These are phyloP conservation scores for Paracoccidioides lutzii DNA, from an alignment of 2,329 filamentous ascomycete species.

Conservation along the genomic window DNA sequence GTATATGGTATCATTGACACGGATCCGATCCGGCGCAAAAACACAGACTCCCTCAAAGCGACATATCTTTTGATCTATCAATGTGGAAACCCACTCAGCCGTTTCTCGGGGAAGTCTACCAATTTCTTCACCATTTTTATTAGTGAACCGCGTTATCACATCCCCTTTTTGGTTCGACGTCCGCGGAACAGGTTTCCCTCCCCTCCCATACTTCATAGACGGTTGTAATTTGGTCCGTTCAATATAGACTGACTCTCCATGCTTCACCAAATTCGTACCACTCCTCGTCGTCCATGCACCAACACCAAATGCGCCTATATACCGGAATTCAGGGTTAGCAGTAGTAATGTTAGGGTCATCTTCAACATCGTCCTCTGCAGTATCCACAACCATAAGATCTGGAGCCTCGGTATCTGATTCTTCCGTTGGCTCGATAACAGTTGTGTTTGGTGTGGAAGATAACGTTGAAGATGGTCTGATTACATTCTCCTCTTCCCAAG, in stretches of 20 bases:
- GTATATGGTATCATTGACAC: conserved; percentile 90
- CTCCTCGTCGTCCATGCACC: conserved; percentile 86
- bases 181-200: conserved; percentile 30
- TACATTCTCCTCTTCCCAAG: conserved; percentile 37
- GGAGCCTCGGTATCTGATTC: background rate
- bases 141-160: conserved; percentile 84
- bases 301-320: conserved; percentile 83
- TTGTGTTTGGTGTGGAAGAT: background rate
- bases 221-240: conserved; percentile 69
- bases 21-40: conserved; percentile 69
- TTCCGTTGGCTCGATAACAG: background rate
- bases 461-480: background rate
- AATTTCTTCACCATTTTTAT: conserved; percentile 63
- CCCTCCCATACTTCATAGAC: conserved; percentile 36
- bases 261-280: conserved; percentile 58
- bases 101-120: conserved; percentile 77
- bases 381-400: background rate
- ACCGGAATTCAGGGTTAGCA: conserved; percentile 46
- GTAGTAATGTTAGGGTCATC: background rate
- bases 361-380: conserved; percentile 1
- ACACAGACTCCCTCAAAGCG: conserved; percentile 78
- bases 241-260: conserved; percentile 73
- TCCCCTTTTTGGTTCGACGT: conserved; percentile 58
- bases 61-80: conserved; percentile 84
- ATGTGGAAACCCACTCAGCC: conserved; percentile 79